Evolutionary conservation across 1,284 basidiomycete species (phyloP).

Genomic region (Sanghuangporus baumii): DNA sequence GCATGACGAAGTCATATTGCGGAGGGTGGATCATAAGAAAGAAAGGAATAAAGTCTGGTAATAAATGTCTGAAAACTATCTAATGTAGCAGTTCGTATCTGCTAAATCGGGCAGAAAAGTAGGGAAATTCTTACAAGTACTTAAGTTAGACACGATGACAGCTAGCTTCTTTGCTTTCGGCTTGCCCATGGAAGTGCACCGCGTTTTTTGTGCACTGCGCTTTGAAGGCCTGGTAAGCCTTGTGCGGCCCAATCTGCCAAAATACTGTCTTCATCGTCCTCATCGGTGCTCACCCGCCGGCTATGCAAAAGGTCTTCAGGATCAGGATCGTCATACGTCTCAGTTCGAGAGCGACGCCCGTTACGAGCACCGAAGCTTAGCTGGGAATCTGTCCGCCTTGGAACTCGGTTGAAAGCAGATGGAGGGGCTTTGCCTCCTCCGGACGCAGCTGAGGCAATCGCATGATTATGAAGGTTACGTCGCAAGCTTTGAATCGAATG

Average conservation of each 20-base stretch:
- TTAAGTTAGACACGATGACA: background rate
- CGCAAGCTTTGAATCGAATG: conserved; percentile 62
- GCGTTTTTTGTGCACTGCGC: conserved; percentile 9
- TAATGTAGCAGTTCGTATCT: background rate
- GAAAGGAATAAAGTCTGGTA: background rate
- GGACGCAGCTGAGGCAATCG: background rate
- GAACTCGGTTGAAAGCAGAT: background rate
- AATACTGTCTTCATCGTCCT: conserved; percentile 3
- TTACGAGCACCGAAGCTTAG: background rate
- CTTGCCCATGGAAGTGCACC: conserved; percentile 13
- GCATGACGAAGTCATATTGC: no score
- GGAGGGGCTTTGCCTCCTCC: background rate
- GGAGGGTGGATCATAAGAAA: no score
- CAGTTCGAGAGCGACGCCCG: background rate
- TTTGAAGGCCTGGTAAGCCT: conserved; percentile 13
- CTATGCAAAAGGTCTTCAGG: background rate
- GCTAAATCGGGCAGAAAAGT: background rate
- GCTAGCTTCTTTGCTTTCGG: background rate
- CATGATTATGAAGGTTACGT: conserved; percentile 40
- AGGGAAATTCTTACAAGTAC: background rate
- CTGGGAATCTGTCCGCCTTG: background rate
- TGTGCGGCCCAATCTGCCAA: conserved; percentile 11
- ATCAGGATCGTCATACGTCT: background rate
- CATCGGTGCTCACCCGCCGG: conserved; percentile 8
- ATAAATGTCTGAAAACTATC: background rate